Conservation (phyloP, 805 yeast genomes). For the Monosporozyma aerobia region DNA sequence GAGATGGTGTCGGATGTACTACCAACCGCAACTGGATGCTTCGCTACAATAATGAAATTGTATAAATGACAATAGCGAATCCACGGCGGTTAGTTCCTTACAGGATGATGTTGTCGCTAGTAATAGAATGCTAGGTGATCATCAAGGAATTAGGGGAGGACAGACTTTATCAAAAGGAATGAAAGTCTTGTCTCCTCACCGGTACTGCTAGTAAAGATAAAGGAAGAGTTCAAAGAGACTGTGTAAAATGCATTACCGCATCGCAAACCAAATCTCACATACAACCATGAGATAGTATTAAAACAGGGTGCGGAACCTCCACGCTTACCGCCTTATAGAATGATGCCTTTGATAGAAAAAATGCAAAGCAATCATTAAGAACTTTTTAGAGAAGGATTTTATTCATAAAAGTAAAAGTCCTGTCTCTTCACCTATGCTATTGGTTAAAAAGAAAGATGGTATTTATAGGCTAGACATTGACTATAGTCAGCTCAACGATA, state of each 20-base stretch:
- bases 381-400: slow-evolving; percentile 5
- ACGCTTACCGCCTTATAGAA: slow-evolving; percentile 7
- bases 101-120: slow-evolving; percentile 7
- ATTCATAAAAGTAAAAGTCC: slow-evolving; percentile 8
- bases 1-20: background rate
- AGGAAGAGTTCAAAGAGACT: background rate
- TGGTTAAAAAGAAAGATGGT: slow-evolving; percentile 11
- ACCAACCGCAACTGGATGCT: background rate
- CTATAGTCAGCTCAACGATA: slow-evolving; percentile 6
- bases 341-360: slow-evolving; percentile 9
- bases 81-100: slow-evolving; percentile 10
- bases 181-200: slow-evolving; percentile 11
- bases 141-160: slow-evolving; percentile 6
- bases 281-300: slow-evolving; percentile 4
- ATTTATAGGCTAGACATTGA: slow-evolving; percentile 8
- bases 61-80: too few relatives aligned
- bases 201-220: slow-evolving; percentile 7
- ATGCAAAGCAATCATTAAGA: slow-evolving; percentile 3
- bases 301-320: slow-evolving; percentile 5
- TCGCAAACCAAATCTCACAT: background rate
- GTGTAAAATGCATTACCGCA: background rate
- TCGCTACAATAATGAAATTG: too few relatives aligned
- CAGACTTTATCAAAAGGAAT: slow-evolving; percentile 5
- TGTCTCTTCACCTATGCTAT: slow-evolving; percentile 9
- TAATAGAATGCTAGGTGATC: slow-evolving; percentile 1